Conservation (phyloP, 805 yeast species). For the Wickerhamiella parazyma region DNA sequence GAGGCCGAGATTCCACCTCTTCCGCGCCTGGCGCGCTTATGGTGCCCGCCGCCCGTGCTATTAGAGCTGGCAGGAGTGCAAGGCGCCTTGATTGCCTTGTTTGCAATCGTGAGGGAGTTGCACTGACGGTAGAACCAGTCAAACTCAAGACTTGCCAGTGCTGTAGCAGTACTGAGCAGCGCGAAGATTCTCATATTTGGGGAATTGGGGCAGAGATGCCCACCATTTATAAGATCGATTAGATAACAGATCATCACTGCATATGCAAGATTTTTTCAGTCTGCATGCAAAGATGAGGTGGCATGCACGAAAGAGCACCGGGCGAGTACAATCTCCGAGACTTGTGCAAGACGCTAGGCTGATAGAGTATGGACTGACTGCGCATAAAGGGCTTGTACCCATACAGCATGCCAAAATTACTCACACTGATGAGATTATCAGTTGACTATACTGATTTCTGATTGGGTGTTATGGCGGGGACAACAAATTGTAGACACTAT, state of each 20-base stretch:
- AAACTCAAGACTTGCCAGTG: not conserved
- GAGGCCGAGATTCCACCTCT: not conserved
- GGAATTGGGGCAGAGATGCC: not conserved
- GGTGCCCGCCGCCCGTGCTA: not conserved
- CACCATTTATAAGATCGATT: not conserved
- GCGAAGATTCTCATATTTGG: not conserved
- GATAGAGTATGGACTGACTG: too few species aligned
- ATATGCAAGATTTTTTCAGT: not conserved
- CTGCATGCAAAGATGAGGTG: too few species aligned
- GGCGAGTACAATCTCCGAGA: too few species aligned
- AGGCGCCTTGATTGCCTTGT: not conserved
- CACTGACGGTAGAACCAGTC: conserved; percentile 5
- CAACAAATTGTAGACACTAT: too few species aligned
- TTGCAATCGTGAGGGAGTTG: not conserved
- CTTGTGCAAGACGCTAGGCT: too few species aligned
- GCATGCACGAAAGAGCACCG: too few species aligned
- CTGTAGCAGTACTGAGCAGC: not conserved
- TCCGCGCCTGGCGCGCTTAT: not conserved
- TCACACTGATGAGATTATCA: too few species aligned
- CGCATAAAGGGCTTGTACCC: too few species aligned
- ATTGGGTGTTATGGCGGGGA: too few species aligned
- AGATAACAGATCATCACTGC: not conserved
- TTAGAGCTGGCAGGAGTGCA: not conserved
- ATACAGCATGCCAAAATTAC: too few species aligned
- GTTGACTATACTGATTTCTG: too few species aligned